Evolutionary conservation across 345 rosid genomes (phyloP).

Genomic region (Lepidium sativum): DNA sequence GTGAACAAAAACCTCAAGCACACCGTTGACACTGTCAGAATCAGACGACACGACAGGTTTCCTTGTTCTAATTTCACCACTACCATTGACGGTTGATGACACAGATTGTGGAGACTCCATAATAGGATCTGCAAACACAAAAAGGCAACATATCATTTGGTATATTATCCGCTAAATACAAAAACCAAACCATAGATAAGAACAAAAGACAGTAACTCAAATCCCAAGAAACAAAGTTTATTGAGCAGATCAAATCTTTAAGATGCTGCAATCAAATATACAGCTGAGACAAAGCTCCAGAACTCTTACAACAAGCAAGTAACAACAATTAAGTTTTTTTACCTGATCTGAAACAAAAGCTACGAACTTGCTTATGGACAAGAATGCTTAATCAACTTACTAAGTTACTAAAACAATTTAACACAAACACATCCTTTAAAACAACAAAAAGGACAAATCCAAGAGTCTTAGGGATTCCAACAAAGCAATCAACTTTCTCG

Average conservation of each 20-base stretch:
- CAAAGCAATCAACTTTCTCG: constrained; percentile 26
- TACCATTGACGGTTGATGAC: constrained; percentile 58
- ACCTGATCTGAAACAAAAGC: constrained; percentile 21
- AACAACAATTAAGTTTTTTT: neutral
- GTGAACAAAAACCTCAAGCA: constrained; percentile 71
- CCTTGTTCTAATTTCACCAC: constrained; percentile 34
- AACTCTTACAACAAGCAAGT: neutral
- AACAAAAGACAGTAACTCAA: neutral
- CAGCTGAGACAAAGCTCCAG: neutral
- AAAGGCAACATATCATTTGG: too few species aligned
- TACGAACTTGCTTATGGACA: neutral
- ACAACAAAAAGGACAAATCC: neutral
- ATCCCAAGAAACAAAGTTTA: neutral
- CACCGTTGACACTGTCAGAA: constrained; percentile 40
- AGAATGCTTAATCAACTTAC: neutral
- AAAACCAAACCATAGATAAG: too few species aligned
- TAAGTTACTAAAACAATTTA: constrained; percentile 4
- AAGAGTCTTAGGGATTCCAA: constrained; percentile 11
- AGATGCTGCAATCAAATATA: too few species aligned
- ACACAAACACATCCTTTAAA: neutral
- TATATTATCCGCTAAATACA: too few species aligned
- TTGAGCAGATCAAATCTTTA: neutral
- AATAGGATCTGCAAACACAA: constrained; percentile 14
- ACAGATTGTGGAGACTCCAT: constrained; percentile 98
- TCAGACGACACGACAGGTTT: constrained; percentile 13